phyloP scores from a whole-genome alignment of 257 asterid genomes.

The Petunia axillaris region DNA sequence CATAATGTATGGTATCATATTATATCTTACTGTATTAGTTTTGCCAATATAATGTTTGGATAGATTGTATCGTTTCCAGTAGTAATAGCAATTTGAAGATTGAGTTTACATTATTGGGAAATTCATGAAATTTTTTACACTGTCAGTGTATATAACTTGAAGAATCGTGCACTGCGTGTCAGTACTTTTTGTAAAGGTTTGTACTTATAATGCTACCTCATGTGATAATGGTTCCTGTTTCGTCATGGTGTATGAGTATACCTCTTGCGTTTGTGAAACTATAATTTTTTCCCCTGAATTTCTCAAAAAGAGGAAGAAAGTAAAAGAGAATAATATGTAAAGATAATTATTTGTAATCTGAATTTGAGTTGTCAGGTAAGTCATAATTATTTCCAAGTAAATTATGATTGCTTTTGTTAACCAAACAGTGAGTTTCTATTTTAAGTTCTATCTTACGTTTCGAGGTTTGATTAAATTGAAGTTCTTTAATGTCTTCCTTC shows the following conservation, averaged over 20 bases:
- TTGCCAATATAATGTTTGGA: no score
- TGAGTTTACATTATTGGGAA: no score
- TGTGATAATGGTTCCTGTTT: not conserved
- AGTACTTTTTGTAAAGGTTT: not conserved
- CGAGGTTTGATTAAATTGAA: not conserved
- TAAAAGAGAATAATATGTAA: not conserved
- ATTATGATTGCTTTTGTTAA: not conserved
- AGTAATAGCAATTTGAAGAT: no score
- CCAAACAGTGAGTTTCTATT: not conserved
- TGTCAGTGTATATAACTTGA: no score
- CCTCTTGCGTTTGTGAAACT: not conserved
- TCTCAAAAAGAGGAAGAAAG: not conserved
- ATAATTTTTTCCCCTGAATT: not conserved
- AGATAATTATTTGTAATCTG: not conserved
- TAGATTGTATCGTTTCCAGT: no score
- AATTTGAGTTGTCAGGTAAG: constrained; percentile 7
- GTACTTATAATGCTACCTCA: not conserved
- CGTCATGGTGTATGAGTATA: not conserved
- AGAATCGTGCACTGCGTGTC: no score
- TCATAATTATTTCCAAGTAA: not conserved
- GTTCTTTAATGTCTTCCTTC: not conserved
- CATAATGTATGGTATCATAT: not conserved
- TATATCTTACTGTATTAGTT: no score
- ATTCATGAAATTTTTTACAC: no score
- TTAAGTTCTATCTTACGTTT: not conserved